Percentiles rank a stretch among this genome's conserved stretches.
phyloP scores from a whole-genome alignment of 768 basidiomycete genomes.

The Phallus indusiatus region DNA sequence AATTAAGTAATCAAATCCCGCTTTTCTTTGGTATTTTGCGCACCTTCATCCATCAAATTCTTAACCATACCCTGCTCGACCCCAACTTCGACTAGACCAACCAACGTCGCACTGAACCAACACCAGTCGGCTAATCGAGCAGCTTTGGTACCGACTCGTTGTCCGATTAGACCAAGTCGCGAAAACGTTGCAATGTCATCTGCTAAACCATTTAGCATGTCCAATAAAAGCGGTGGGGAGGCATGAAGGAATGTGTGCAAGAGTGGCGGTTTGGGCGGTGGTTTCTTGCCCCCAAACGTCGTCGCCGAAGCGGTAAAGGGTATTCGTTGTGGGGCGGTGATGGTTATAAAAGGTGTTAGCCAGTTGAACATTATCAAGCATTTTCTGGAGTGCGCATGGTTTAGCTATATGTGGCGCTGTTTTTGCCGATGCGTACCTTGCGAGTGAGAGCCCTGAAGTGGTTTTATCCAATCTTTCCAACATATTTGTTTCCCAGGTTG shows the following conservation, averaged over 20 bases:
- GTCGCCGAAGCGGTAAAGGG: slow-evolving; percentile 44
- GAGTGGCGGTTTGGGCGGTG: slow-evolving; percentile 43
- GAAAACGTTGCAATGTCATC: slow-evolving; percentile 78
- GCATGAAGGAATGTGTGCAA: slow-evolving; percentile 69
- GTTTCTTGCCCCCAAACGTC: slow-evolving; percentile 17
- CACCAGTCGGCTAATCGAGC: slow-evolving; percentile 77
- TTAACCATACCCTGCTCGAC: slow-evolving; percentile 67
- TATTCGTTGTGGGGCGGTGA: slow-evolving; percentile 57
- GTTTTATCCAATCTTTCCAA: slow-evolving; percentile 52
- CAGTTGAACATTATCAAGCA: slow-evolving; percentile 78
- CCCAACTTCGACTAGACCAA: slow-evolving; percentile 74
- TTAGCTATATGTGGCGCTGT: background rate
- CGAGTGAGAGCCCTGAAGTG: slow-evolving; percentile 60
- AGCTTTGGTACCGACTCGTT: slow-evolving; percentile 55
- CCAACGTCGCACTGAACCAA: slow-evolving; percentile 73
- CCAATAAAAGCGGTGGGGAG: slow-evolving; percentile 73
- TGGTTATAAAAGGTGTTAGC: slow-evolving; percentile 62
- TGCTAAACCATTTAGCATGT: slow-evolving; percentile 61
- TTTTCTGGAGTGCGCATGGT: slow-evolving; percentile 40
- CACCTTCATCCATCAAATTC: slow-evolving; percentile 53
- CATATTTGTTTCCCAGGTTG: slow-evolving; percentile 47
- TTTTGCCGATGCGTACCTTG: slow-evolving; percentile 40
- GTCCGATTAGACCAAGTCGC: slow-evolving; percentile 56
- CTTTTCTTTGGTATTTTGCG: slow-evolving; percentile 2
- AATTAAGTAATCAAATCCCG: background rate